A percentile compares a stretch with the other conserved stretches of the same genome.
Evolutionary conservation across 2,329 filamentous ascomycete species (phyloP).

Genomic region (Clonostachys sp.): DNA sequence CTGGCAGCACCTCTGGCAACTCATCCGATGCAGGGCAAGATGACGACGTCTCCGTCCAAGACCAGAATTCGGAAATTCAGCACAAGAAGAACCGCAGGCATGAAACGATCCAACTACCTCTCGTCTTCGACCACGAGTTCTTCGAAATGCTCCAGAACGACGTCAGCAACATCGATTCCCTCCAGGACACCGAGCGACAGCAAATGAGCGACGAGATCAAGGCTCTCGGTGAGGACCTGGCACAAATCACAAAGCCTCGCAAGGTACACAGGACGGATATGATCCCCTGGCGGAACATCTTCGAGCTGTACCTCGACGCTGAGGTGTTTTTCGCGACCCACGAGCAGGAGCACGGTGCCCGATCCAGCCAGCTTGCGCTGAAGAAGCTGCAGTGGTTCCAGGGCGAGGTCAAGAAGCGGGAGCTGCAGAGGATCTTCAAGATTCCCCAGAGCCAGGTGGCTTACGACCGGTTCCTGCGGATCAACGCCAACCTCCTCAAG

Average conservation of each 20-base stretch:
- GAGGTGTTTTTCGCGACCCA: conserved; percentile 78
- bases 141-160: conserved; percentile 72
- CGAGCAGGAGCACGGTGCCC: conserved; percentile 64
- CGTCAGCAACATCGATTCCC: conserved; percentile 60
- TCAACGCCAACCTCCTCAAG: conserved; percentile 74
- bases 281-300: conserved; percentile 73
- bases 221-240: conserved; percentile 59
- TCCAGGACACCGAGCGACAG: conserved; percentile 63
- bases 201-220: conserved; percentile 60
- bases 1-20: not conserved
- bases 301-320: conserved; percentile 75
- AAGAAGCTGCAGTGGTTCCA: conserved; percentile 69
- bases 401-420: conserved; percentile 55
- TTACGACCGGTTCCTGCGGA: conserved; percentile 62
- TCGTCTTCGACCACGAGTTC: conserved; percentile 75
- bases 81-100: conserved; percentile 3
- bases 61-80: not conserved
- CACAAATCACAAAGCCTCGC: conserved; percentile 59
- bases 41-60: not conserved
- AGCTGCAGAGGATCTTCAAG: conserved; percentile 59
- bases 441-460: conserved; percentile 60
- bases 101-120: conserved; percentile 62
- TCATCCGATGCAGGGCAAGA: conserved; percentile 3
- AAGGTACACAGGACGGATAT: conserved; percentile 62
- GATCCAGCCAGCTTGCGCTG: conserved; percentile 61